Evolutionary conservation across 2,329 filamentous ascomycete genomes (phyloP).

Genomic region (Botrytis porri): DNA sequence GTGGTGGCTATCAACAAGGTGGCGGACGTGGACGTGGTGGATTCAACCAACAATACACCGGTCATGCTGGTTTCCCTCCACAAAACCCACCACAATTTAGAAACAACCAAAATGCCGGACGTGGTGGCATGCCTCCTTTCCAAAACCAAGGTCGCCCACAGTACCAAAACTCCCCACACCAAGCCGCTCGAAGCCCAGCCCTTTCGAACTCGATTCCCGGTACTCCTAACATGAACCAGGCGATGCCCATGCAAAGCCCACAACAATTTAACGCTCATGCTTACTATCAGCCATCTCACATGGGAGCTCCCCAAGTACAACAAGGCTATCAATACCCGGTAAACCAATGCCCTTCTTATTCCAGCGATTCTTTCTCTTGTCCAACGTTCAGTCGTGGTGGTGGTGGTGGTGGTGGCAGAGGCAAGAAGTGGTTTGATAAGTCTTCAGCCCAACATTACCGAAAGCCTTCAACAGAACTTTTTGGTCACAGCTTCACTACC

Average conservation of each 20-base stretch:
- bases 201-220: slow-evolving; percentile 63
- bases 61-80: slow-evolving; percentile 54
- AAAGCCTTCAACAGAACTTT: slow-evolving; percentile 34
- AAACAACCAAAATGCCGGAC: slow-evolving; percentile 44
- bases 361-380: slow-evolving; percentile 25
- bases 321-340: slow-evolving; percentile 24
- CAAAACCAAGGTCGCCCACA: slow-evolving; percentile 47
- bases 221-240: slow-evolving; percentile 66
- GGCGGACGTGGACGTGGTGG: slow-evolving; percentile 58
- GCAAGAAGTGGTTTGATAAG: slow-evolving; percentile 32
- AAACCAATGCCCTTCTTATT: slow-evolving; percentile 38
- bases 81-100: slow-evolving; percentile 32
- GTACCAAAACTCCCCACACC: slow-evolving; percentile 64
- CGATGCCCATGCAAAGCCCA: slow-evolving; percentile 59
- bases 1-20: slow-evolving; percentile 52
- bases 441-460: slow-evolving; percentile 29
- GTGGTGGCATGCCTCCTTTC: slow-evolving; percentile 48
- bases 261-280: slow-evolving; percentile 47
- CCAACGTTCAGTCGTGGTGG: slow-evolving; percentile 5
- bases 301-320: slow-evolving; percentile 51
- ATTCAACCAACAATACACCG: slow-evolving; percentile 50
- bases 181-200: slow-evolving; percentile 62
- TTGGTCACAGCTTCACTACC: slow-evolving; percentile 26
- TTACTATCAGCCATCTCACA: slow-evolving; percentile 39
- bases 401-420: slow-evolving; percentile 21